Evolutionary conservation across 192 early-diverging fungal species (phyloP), one percentile per base, ranked within the genome.

Genomic region (Linnemannia schmuckeri): DNA sequence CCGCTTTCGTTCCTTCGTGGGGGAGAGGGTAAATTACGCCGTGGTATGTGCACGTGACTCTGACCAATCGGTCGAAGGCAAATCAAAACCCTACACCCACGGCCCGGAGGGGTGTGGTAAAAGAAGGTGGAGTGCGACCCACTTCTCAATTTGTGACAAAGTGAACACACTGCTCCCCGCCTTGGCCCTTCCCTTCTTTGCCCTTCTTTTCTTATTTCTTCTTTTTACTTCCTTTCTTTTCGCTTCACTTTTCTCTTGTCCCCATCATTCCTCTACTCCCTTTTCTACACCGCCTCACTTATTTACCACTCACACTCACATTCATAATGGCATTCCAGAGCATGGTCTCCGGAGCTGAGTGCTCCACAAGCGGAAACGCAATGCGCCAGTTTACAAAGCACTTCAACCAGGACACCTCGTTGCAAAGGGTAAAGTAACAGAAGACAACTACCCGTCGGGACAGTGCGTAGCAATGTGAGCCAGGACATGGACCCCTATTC

Each of bases 321-420:
- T 18, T 35, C 63, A 76, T 27, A 66, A 88, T 87, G 81, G 76
- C 85, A 15, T 84, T 89, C 54, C 84, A 83, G 49, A 82, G 61
- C n/a, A 86, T 89, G 81, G 77, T 82, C 70, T 81, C 47, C 68
- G 95, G 93, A 79, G 95, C 93, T 73, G 95, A 96, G 78, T 96
- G 94, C 82, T 93, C 93, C 41, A 82, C 93, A 15, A 94, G 93
- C 22, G 75, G 90, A 52, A 98, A 96, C 81, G 93, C 96, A 9
- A 90, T 98, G 90, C 87, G 78, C 35, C 92, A 93, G 72, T 93
- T 98, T 82, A 92, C 94, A 82, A 97, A 98, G 89, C 95, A 96
- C 84, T 91, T 98, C 77, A 88, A 93, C 80, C 91, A 95, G 63
- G 94, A 97, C 88, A 89, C 90, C 42, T 95, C 95, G 5, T 82